These are phyloP conservation scores for Panellus pusillus DNA, from an alignment of 768 basidiomycete species.

Conservation along the genomic window DNA sequence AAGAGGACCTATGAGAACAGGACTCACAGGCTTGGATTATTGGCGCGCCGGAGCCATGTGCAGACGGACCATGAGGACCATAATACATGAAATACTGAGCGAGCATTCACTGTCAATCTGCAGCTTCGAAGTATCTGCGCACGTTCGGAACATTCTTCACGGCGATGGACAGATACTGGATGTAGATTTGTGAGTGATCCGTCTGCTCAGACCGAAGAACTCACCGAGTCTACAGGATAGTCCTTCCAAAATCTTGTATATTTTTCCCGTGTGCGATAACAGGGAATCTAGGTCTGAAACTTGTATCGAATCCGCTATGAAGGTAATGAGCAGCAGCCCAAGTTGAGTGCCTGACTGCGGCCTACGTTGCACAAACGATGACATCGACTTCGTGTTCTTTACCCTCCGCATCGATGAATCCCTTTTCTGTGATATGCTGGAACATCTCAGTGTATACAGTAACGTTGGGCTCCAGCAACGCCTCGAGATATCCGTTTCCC, in stretches of 20 bases:
- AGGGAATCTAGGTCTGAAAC: slow-evolving; percentile 25
- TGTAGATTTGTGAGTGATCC: background rate
- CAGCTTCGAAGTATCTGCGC: background rate
- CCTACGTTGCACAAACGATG: slow-evolving; percentile 50
- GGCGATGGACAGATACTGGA: slow-evolving; percentile 25
- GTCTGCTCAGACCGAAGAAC: background rate
- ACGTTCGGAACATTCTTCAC: slow-evolving; percentile 26
- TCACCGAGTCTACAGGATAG: slow-evolving; percentile 25
- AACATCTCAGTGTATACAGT: slow-evolving; percentile 42
- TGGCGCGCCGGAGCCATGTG: slow-evolving; percentile 26
- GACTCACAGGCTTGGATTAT: slow-evolving; percentile 22
- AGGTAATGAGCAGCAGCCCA: background rate
- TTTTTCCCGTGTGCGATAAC: slow-evolving; percentile 24
- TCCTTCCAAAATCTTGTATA: slow-evolving; percentile 26
- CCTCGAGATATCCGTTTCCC: slow-evolving; percentile 52
- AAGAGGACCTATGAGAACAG: background rate
- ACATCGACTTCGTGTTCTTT: slow-evolving; percentile 43
- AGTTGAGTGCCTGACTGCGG: background rate
- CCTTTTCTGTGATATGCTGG: slow-evolving; percentile 41
- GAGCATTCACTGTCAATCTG: background rate
- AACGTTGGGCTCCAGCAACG: slow-evolving; percentile 47
- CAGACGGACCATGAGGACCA: slow-evolving; percentile 25
- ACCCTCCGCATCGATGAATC: slow-evolving; percentile 46
- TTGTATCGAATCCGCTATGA: slow-evolving; percentile 26
- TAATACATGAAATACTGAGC: slow-evolving; percentile 26